Conservation (phyloP, 805 yeast genomes). For the Ogataea sp. region DNA sequence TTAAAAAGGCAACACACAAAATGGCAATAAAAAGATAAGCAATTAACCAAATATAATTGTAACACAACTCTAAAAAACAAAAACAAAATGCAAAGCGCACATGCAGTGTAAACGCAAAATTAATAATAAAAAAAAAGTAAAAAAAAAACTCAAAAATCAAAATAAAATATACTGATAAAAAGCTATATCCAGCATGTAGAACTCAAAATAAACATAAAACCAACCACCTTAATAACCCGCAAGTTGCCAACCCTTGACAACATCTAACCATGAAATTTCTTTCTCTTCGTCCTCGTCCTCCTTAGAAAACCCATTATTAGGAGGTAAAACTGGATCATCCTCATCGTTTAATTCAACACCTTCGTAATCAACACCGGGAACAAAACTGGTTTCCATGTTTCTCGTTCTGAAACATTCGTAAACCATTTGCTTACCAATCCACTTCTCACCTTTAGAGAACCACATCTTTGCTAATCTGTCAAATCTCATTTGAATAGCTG, state of each 20-base stretch:
- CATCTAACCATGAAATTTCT: constrained; percentile 42
- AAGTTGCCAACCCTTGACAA: constrained; percentile 47
- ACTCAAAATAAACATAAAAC: background rate
- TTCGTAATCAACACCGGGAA: constrained; percentile 2
- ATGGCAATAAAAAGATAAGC: too few species aligned
- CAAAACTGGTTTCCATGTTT: constrained; percentile 21
- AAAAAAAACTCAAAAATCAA: background rate
- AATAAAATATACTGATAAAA: too few species aligned
- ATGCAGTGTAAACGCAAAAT: too few species aligned
- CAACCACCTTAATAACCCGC: constrained; percentile 11
- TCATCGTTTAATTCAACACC: background rate
- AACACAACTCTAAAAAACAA: too few species aligned
- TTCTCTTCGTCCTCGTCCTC: constrained; percentile 17
- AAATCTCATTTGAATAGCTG: constrained; percentile 22
- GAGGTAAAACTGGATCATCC: background rate
- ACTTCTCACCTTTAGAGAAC: constrained; percentile 31
- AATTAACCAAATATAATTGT: background rate
- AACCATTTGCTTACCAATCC: constrained; percentile 49
- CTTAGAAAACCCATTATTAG: constrained; percentile 1
- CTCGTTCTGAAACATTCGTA: constrained; percentile 43
- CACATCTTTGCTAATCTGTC: constrained; percentile 26
- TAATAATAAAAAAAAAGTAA: too few species aligned
- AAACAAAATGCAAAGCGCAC: too few species aligned
- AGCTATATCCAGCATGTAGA: too few species aligned
- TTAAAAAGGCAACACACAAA: too few species aligned